Evolutionary conservation across 768 basidiomycete species (phyloP).

Genomic region (Lentinula detonsa): DNA sequence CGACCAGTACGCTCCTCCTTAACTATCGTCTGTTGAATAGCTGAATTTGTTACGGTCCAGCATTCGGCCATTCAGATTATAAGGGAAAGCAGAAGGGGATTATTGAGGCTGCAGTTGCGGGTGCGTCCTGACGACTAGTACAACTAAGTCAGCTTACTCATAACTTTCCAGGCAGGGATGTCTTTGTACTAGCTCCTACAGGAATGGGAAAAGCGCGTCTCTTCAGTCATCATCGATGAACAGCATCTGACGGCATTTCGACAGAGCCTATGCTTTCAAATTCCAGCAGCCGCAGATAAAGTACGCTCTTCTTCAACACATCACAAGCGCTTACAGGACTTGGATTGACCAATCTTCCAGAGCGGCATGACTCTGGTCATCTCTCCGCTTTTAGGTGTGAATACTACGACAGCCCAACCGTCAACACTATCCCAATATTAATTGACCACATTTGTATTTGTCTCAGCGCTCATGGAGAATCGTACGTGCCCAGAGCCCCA

Average conservation of each 20-base stretch:
- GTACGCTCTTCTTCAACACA: constrained; percentile 25
- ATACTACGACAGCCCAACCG: neutral
- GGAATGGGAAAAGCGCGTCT: constrained; percentile 78
- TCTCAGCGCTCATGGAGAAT: constrained; percentile 73
- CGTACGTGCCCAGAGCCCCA: constrained; percentile 38
- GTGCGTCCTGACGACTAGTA: constrained; percentile 23
- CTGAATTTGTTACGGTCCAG: constrained; percentile 24
- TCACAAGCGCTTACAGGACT: neutral
- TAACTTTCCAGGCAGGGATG: constrained; percentile 50
- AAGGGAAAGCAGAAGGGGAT: constrained; percentile 79
- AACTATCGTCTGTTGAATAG: neutral
- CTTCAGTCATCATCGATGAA: neutral
- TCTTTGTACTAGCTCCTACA: constrained; percentile 79
- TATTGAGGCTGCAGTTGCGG: constrained; percentile 61
- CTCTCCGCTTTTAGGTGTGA: constrained; percentile 69
- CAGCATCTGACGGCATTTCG: neutral
- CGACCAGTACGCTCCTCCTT: neutral
- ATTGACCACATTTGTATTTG: neutral
- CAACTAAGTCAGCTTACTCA: neutral
- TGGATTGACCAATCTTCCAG: constrained; percentile 23
- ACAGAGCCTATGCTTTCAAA: constrained; percentile 81
- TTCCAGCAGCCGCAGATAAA: constrained; percentile 65
- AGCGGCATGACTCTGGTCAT: constrained; percentile 69
- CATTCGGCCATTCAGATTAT: constrained; percentile 62
- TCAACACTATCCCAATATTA: neutral